These are phyloP conservation scores for Solidago caesia DNA, from an alignment of 129 eudicot genomes.

Conservation along the genomic window DNA sequence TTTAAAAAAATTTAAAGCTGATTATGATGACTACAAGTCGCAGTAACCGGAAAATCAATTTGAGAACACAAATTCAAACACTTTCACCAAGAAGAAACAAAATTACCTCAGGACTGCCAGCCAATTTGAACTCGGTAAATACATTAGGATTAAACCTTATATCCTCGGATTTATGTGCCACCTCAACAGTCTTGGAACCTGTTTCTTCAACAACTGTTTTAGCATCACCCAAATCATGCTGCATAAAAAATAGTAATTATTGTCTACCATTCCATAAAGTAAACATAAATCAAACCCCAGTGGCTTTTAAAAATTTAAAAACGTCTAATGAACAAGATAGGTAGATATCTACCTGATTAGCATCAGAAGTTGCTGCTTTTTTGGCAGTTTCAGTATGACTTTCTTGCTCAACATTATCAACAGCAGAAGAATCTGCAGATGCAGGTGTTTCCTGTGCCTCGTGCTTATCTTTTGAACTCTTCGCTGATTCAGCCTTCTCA, in stretches of 20 bases:
- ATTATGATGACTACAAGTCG: neutral
- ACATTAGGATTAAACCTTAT: slow-evolving; percentile 87
- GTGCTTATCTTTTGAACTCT: slow-evolving; percentile 41
- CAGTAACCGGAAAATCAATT: neutral
- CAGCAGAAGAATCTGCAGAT: slow-evolving; percentile 41
- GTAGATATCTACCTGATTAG: slow-evolving; percentile 35
- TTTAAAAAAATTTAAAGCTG: neutral
- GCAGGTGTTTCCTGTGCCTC: slow-evolving; percentile 37
- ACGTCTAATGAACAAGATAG: neutral
- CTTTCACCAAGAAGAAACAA: neutral
- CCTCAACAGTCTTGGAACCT: slow-evolving; percentile 36
- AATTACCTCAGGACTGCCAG: slow-evolving; percentile 77
- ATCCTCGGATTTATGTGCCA: slow-evolving; percentile 42
- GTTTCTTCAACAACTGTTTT: slow-evolving; percentile 33
- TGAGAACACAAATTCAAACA: neutral
- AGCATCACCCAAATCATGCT: slow-evolving; percentile 44
- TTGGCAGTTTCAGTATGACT: slow-evolving; percentile 35
- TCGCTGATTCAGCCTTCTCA: slow-evolving; percentile 68
- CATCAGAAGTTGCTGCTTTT: slow-evolving; percentile 29
- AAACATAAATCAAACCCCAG: neutral
- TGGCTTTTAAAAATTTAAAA: neutral
- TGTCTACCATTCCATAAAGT: slow-evolving; percentile 4
- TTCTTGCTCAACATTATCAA: slow-evolving; percentile 39
- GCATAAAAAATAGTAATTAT: slow-evolving; percentile 10
- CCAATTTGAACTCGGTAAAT: slow-evolving; percentile 85